Percentiles rank a stretch among this genome's conserved stretches.
Conservation (phyloP, 225 moss, liverwort and hornwort species). For the Polytrichum formosum region DNA sequence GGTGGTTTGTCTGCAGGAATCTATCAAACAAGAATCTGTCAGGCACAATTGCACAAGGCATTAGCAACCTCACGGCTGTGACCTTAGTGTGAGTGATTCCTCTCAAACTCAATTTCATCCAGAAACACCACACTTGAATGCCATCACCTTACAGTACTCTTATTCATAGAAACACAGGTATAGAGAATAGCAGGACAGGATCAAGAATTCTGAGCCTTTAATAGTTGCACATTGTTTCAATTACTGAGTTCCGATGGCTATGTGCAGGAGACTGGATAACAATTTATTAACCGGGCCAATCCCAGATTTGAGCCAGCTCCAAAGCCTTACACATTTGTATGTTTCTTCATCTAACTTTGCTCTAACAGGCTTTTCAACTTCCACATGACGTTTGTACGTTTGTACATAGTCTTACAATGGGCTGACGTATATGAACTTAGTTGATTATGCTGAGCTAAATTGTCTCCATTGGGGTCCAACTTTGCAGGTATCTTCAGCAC, state of each 20-base stretch:
- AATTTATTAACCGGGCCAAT: constrained; percentile 43
- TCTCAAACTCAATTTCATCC: not conserved
- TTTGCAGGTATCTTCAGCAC: constrained; percentile 29
- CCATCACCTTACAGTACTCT: no score
- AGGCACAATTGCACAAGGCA: constrained; percentile 37
- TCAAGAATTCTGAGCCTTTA: not conserved
- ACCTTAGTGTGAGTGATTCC: constrained; percentile 37
- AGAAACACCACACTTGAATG: not conserved
- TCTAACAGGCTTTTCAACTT: no score
- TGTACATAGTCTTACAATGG: no score
- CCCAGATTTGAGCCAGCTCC: constrained; percentile 42
- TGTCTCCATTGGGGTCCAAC: no score
- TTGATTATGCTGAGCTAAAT: no score
- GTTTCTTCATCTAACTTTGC: not conserved
- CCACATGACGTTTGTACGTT: no score
- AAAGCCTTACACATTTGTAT: constrained; percentile 39
- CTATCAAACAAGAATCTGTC: constrained; percentile 41
- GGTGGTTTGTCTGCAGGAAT: constrained; percentile 22
- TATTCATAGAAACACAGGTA: no score
- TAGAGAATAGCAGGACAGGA: no score
- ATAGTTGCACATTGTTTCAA: not conserved
- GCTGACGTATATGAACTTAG: no score
- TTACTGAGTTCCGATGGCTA: not conserved
- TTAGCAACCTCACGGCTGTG: constrained; percentile 39
- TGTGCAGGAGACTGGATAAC: constrained; percentile 35